Evolutionary conservation across 225 moss, liverwort and hornwort genomes (phyloP), one percentile per base, ranked within the genome.

Genomic region (Straminergon stramineum): DNA sequence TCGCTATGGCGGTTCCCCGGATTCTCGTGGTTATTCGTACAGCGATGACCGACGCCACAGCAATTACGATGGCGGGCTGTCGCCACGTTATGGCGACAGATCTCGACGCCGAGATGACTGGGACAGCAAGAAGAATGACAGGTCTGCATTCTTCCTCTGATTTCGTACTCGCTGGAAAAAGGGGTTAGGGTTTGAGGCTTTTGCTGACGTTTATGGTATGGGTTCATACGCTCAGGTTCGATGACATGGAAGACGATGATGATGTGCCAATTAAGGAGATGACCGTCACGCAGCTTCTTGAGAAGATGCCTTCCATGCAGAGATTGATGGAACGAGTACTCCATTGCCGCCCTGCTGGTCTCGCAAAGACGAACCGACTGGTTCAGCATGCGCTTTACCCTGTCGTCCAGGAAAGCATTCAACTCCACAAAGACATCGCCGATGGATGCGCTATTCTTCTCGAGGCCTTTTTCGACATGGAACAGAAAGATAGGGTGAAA

Each of bases 311-410:
- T 37, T 94, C 88, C 69, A 81, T 99, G 94, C 99, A 99, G 90
- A 96, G 95, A 92, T 89, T 99, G 93, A 90, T 97, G 91, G 99
- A 99, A 39, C 95, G 99, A 22, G 94, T 96, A 39, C 94, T 99
- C 27, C 95, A 97, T 69, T 97, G 97, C 43, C 95, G 97, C 19
- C 99, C 99, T 12, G 94, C 97, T 31, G 99, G 99, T 64, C 91
- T 94, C 1, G 97, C 99, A 53, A 97, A 95, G 92, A 84, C 89
- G 5, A 97, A 91, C 86, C 96, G 97, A 35, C 89, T 99, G 80
- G 90, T 99, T 55, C 99, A 99, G 79, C 93, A 97, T 76, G 95
- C 96, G 41, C 81, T 99, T 3, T 97, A 97, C 82, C 91, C 95
- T 21, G 90, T 99, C 55, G 89, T 99, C 67, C 92, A 89, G 55